Evolutionary conservation across 2,329 filamentous ascomycete genomes (phyloP).

Genomic region (Aspergillus unguis): DNA sequence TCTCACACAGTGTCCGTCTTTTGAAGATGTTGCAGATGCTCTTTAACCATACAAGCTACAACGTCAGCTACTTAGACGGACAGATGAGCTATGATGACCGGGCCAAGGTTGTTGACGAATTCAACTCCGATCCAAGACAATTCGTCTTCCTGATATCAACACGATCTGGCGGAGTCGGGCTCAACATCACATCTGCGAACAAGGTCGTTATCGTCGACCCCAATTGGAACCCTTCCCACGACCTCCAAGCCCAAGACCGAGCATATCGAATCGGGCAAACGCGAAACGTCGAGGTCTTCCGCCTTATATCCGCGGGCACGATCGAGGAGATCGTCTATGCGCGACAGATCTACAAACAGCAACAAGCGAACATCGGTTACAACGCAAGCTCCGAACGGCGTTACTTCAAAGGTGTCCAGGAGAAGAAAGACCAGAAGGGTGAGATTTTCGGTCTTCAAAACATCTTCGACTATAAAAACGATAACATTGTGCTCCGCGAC

Average conservation of each 20-base stretch:
- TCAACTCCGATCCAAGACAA: slow-evolving; percentile 80
- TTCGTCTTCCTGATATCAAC: slow-evolving; percentile 97
- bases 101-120: slow-evolving; percentile 77
- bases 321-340: slow-evolving; percentile 98
- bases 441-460: slow-evolving; percentile 92
- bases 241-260: slow-evolving; percentile 92
- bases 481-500: slow-evolving; percentile 79
- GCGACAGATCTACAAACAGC: slow-evolving; percentile 96
- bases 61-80: slow-evolving; percentile 86
- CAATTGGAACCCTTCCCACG: slow-evolving; percentile 95
- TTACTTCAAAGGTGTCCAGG: slow-evolving; percentile 93
- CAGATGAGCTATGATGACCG: slow-evolving; percentile 79
- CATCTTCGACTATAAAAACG: slow-evolving; percentile 75
- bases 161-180: slow-evolving; percentile 83
- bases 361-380: slow-evolving; percentile 97
- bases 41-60: slow-evolving; percentile 85
- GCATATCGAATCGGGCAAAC: slow-evolving; percentile 94
- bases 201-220: slow-evolving; percentile 97
- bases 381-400: slow-evolving; percentile 86
- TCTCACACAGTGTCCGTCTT: slow-evolving; percentile 85
- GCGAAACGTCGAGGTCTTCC: slow-evolving; percentile 91
- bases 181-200: slow-evolving; percentile 97
- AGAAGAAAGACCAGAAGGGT: slow-evolving; percentile 75
- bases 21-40: slow-evolving; percentile 79
- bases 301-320: slow-evolving; percentile 83